Base-by-base conservation (phyloP, 768 basidiomycete species). In the Mycena filopes region DNA sequence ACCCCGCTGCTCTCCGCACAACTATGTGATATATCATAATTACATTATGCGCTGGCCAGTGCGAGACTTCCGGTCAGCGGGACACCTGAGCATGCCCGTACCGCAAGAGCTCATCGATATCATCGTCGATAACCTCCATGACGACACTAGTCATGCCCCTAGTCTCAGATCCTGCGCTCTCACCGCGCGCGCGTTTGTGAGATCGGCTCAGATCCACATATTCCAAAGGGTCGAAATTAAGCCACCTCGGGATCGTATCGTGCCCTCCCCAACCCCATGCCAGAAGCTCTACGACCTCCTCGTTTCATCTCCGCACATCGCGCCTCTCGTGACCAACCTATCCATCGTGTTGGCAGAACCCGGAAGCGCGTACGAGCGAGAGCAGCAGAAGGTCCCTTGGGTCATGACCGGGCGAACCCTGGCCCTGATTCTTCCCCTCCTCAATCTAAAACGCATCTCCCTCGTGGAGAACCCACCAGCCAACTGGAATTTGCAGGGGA, bases 71-170 rank as follows among this genome's bases (percentile, higher is more conserved):
- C n/a, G n/a, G n/a, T n/a, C n/a, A n/a, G n/a, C n/a, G n/a, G n/a
- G n/a, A n/a, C n/a, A n/a, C n/a, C n/a, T n/a, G n/a, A n/a, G n/a
- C n/a, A n/a, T n/a, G n/a, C n/a, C n/a, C n/a, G n/a, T n/a, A n/a
- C 55, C 55, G 10, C 55, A 55, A 41, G 55, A 55, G 55, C 55
- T 55, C n/a, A 21, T 43, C 3, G 41, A n/a, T n/a, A n/a, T n/a
- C n/a, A n/a, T n/a, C n/a, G n/a, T n/a, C n/a, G n/a, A n/a, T n/a
- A n/a, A n/a, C 11, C 40, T 55, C 41, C 9, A 41, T 10, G 41
- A 43, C 29, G 47, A 51, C 46, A 41, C n/a, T n/a, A n/a, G n/a
- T n/a, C n/a, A n/a, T n/a, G n/a, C 43, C 15, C 15, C 40, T 7
- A 23, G 16, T 45, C 38, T 55, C 42, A 45, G 28, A 23, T 41